Evolutionary conservation across 768 basidiomycete genomes (phyloP), one percentile per base, ranked within the genome.

Genomic region (Russula abietina): DNA sequence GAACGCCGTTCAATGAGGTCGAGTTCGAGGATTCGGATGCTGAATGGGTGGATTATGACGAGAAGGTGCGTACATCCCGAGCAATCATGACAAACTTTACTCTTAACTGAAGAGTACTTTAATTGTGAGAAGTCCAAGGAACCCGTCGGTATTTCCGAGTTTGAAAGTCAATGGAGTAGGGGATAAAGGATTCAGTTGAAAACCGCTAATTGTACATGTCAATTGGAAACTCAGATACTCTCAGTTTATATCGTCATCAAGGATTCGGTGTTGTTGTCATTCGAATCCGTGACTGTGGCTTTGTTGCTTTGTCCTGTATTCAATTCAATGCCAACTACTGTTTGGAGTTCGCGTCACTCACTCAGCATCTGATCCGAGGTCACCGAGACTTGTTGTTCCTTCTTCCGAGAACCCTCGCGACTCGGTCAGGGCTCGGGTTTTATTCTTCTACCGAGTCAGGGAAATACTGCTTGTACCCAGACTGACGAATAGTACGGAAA

Each of bases 41-140:
- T 3, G 84, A 86, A 71, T 96, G 93, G 93, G 82, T 78, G 14
- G 93, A 94, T 69, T 96, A 96, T 67, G 93, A 96, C 67, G 93
- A 96, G 73, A 92, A 93, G 81, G 93, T 87, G 64, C 49, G 74
- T 24, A 61, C 43, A 12, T 4, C 4, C 24, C 24, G 19, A 55
- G 28, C 38, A 36, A 38, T 12, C 17, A 43, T 28, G 36, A 10
- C 36, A 38, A 38, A 33, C 33, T 26, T 16, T 24, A 24, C 33
- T 49, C 24, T 39, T 41, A 22, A 4, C 28, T 46, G 6, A 59
- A 22, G 16, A 4, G 38, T 10, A 11, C 17, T 0, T 22, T 26
- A 24, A 16, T 8, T n/a, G 28, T 60, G 1, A n/a, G n/a, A 55
- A 88, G 89, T 78, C 80, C 16, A 76, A 77, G 22, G 71, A 81